Evolutionary conservation across 2,329 filamentous ascomycete species (phyloP), one percentile per base, ranked within the genome.

Genomic region (Fusarium citri): DNA sequence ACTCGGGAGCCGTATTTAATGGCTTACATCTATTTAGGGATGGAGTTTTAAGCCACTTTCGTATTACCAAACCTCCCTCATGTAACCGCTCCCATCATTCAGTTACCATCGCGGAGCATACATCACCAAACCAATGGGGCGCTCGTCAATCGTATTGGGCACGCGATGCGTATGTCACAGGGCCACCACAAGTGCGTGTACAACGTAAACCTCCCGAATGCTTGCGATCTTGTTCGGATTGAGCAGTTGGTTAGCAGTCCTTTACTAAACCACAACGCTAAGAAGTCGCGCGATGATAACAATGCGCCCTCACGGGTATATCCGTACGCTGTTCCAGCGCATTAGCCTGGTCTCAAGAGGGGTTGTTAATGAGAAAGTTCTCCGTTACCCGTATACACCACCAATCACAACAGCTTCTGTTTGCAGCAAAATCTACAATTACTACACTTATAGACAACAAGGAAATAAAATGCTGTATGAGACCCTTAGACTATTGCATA

Each of bases 381-480:
- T 30, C n/a, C n/a, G n/a, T n/a, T n/a, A n/a, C n/a, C n/a, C n/a
- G 2, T 40, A 49, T 7, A 25, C 16, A 34, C 22, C 23, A 12
- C 55, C 42, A 55, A 55, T 37, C 26, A 41, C 22, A 60, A 60
- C 16, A 42, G 30, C 37, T 23, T 66, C 30, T 25, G 15, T 14
- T 3, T 3, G 3, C 9, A 25, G 8, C 3, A 16, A 18, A 25
- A 31, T 34, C 18, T 66, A 31, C 14, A 31, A 34, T 25, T 26
- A 18, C 7, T 41, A 16, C 23, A 14, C 23, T 18, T 11, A 43
- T 16, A 9, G 5, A 20, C 16, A 25, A 14, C n/a, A 34, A n/a
- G 16, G 14, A n/a, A 47, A 34, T 6, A 6, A 16, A 23, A 34
- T 18, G 15, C 3, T 49, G 4, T 15, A 28, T 10, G 14, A 26